phyloP scores from a whole-genome alignment of 176 grass and related monocot genomes.

The Phragmites australis region DNA sequence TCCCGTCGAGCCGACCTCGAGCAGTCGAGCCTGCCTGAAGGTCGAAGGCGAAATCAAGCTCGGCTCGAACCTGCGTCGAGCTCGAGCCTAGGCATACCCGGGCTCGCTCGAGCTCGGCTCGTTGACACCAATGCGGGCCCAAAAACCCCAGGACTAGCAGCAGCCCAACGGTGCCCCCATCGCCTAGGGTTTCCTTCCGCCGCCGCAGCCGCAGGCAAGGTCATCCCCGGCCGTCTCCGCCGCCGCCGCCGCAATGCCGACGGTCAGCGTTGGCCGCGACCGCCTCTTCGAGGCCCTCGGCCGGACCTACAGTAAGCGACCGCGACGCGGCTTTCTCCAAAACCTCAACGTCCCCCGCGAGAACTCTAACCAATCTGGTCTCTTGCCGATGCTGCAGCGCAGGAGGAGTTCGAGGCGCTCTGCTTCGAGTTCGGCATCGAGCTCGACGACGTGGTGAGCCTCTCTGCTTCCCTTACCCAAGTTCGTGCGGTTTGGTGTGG shows the following conservation, averaged over 20 bases:
- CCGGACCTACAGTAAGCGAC: slow-evolving; percentile 56
- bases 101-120: no score
- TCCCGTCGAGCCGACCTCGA: no score
- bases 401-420: slow-evolving; percentile 74
- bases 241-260: slow-evolving; percentile 32
- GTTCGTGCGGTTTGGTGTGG: no score
- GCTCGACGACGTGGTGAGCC: slow-evolving; percentile 85
- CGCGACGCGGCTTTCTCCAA: background rate
- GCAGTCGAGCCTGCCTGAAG: no score
- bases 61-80: no score
- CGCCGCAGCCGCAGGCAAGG: no score
- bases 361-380: background rate
- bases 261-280: slow-evolving; percentile 77
- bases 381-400: slow-evolving; percentile 48
- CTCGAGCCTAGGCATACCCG: no score
- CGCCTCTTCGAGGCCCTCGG: slow-evolving; percentile 58
- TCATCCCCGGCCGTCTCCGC: background rate
- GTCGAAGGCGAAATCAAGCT: no score
- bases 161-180: no score
- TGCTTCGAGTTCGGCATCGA: slow-evolving; percentile 99
- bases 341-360: background rate
- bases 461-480: background rate
- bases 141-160: no score
- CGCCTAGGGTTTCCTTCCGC: no score
- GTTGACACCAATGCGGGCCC: no score